Conservation (phyloP, 2,329 filamentous ascomycete genomes). For the Fusarium sacchari region DNA sequence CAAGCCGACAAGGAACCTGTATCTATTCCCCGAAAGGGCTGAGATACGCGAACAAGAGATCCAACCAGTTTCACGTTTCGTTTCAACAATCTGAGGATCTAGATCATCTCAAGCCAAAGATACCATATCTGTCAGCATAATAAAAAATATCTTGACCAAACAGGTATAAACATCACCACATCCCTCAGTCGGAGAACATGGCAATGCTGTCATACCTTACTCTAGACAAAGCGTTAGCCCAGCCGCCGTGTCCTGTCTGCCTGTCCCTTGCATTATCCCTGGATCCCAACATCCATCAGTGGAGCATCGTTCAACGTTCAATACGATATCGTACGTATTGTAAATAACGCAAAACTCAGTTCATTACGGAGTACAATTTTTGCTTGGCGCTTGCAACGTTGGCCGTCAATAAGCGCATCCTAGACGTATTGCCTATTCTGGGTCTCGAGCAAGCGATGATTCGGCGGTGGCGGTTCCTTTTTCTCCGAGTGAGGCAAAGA, state of each 20-base stretch:
- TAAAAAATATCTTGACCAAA: background rate
- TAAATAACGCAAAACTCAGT: constrained; percentile 19
- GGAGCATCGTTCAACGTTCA: background rate
- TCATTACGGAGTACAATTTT: background rate
- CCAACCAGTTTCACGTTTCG: background rate
- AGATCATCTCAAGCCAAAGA: background rate
- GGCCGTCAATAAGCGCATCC: constrained; percentile 25
- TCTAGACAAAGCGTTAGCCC: background rate
- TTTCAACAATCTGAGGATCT: background rate
- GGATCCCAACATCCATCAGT: background rate
- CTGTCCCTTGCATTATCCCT: background rate
- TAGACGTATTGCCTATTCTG: constrained; percentile 22
- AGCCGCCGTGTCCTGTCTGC: background rate
- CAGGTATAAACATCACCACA: background rate
- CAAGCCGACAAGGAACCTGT: background rate
- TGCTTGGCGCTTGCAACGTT: constrained; percentile 14
- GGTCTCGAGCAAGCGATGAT: constrained; percentile 11
- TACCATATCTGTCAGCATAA: background rate
- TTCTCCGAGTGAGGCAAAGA: constrained; percentile 7
- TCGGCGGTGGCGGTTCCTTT: constrained; percentile 6
- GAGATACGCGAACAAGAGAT: background rate
- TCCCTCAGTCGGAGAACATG: background rate
- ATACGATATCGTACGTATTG: constrained; percentile 4
- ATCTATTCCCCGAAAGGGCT: background rate
- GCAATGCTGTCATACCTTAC: background rate